Evolutionary conservation across 345 rosid genomes (phyloP).

Genomic region (Cardamine chenopodiifolia): DNA sequence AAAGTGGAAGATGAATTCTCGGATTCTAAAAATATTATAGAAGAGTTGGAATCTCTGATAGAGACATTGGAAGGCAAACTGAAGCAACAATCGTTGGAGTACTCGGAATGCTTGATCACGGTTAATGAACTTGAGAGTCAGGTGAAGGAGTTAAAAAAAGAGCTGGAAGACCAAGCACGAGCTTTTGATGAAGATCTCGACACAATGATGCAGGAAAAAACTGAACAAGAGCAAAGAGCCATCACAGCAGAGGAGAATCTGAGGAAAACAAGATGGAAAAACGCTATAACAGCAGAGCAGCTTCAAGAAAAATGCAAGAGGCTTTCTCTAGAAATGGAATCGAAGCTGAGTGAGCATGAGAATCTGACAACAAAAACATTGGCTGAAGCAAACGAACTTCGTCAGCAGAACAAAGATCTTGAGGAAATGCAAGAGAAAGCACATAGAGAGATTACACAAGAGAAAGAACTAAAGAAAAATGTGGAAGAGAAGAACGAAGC

Average conservation of each 20-base stretch:
- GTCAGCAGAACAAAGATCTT: slow-evolving; percentile 53
- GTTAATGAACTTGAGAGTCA: slow-evolving; percentile 68
- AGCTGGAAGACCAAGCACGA: slow-evolving; percentile 61
- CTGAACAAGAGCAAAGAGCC: slow-evolving; percentile 84
- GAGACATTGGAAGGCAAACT: slow-evolving; percentile 66
- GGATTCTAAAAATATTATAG: slow-evolving; percentile 46
- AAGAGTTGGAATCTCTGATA: slow-evolving; percentile 58
- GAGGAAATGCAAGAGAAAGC: slow-evolving; percentile 76
- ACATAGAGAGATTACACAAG: slow-evolving; percentile 49
- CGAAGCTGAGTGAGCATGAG: slow-evolving; percentile 79
- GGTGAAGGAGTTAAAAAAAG: slow-evolving; percentile 63
- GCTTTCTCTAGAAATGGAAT: slow-evolving; percentile 72
- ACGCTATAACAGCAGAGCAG: slow-evolving; percentile 71
- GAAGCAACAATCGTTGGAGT: slow-evolving; percentile 65
- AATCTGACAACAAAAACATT: slow-evolving; percentile 59
- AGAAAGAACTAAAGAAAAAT: slow-evolving; percentile 45
- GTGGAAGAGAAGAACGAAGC: slow-evolving; percentile 46
- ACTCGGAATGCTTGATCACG: slow-evolving; percentile 63
- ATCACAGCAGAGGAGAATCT: slow-evolving; percentile 85
- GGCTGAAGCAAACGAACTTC: slow-evolving; percentile 70
- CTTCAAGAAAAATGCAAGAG: slow-evolving; percentile 85
- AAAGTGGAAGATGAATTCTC: slow-evolving; percentile 45
- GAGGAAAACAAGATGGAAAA: slow-evolving; percentile 75
- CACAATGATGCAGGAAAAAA: slow-evolving; percentile 56
- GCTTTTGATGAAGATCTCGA: slow-evolving; percentile 76